Conservation (phyloP, 106 monocot genomes). For the Xerophyta viscosa region DNA sequence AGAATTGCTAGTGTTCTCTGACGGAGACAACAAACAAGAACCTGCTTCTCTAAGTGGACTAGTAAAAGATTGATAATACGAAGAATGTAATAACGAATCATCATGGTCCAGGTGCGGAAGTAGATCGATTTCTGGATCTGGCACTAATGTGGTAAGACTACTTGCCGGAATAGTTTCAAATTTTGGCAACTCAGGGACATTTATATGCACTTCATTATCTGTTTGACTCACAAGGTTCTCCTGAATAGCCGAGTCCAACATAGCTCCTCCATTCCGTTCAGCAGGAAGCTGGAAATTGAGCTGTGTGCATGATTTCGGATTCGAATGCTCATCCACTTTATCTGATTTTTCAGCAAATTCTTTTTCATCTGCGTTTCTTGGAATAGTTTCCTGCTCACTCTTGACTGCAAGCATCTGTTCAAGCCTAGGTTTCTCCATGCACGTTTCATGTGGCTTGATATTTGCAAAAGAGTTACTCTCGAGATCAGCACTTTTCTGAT, state of each 20-base stretch:
- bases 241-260: neutral
- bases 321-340: constrained; percentile 11
- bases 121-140: constrained; percentile 2
- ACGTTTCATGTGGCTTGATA: constrained; percentile 10
- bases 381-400: constrained; percentile 2
- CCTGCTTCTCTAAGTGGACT: neutral
- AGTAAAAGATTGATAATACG: constrained; percentile 26
- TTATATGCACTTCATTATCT: constrained; percentile 4
- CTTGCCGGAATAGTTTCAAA: constrained; percentile 6
- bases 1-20: constrained; percentile 25
- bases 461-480: constrained; percentile 7
- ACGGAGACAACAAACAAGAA: constrained; percentile 12
- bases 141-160: neutral
- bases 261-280: constrained; percentile 6
- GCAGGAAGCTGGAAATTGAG: neutral
- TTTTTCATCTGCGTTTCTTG: constrained; percentile 14
- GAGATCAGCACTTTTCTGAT: constrained; percentile 12
- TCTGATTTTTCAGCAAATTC: constrained; percentile 1
- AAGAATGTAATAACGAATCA: constrained; percentile 21
- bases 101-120: constrained; percentile 20
- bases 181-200: constrained; percentile 6
- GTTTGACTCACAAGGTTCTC: constrained; percentile 6
- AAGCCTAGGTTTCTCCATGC: constrained; percentile 2
- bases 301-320: neutral
- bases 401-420: constrained; percentile 5